phyloP scores from a whole-genome alignment of 1,139 yeast species.

The Hansenula sp. region DNA sequence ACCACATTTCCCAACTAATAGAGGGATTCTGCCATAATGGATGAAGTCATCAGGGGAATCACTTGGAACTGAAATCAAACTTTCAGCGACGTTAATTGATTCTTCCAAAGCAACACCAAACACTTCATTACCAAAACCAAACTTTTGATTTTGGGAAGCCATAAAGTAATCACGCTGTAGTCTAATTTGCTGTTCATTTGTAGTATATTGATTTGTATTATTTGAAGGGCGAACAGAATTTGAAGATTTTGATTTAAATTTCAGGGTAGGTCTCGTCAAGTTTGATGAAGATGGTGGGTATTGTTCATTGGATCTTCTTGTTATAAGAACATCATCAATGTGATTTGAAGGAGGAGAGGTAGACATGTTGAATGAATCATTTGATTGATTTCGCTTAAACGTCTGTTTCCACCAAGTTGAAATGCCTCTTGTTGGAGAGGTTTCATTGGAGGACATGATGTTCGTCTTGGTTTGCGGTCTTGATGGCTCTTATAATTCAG shows the following conservation, averaged over 20 bases:
- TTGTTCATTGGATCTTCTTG: constrained; percentile 1
- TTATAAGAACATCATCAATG: constrained; percentile 14
- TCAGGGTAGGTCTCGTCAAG: constrained; percentile 37
- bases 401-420: constrained; percentile 22
- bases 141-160: constrained; percentile 23
- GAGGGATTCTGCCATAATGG: constrained; percentile 76
- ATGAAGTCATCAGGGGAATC: constrained; percentile 50
- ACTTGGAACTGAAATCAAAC: constrained; percentile 63
- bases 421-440: constrained; percentile 21
- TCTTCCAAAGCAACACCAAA: constrained; percentile 82
- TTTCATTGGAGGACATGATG: constrained; percentile 14
- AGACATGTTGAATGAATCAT: constrained; percentile 13
- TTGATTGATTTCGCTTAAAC: constrained; percentile 18
- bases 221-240: constrained; percentile 42
- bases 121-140: constrained; percentile 41
- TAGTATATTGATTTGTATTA: constrained; percentile 20
- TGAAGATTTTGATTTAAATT: constrained; percentile 47
- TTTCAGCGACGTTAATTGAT: constrained; percentile 72
- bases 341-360: constrained; percentile 3
- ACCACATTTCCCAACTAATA: constrained; percentile 96
- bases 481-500: too few species aligned
- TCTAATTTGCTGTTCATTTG: constrained; percentile 30
- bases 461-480: neutral
- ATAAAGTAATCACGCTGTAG: constrained; percentile 57
- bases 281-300: neutral